Percentiles rank a stretch among this genome's conserved stretches.
These are phyloP conservation scores for Pichiaceae sp. DNA, from an alignment of 1,139 yeast genomes.

Conservation along the genomic window DNA sequence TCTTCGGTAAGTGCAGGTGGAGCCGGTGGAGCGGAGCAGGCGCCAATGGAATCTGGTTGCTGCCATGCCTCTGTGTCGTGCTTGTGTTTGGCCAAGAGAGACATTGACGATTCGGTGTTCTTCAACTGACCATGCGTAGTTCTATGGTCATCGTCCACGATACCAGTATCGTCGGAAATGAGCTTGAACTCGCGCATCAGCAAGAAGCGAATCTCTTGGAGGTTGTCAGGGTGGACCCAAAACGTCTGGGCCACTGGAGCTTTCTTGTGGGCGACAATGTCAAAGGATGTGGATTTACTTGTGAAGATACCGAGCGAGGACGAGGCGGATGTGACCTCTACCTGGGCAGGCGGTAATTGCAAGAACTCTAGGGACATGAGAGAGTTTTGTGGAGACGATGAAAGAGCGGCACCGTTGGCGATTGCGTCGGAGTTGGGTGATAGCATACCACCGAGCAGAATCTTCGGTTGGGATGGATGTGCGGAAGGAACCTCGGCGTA, in stretches of 20 bases:
- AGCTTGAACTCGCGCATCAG: conserved; percentile 24
- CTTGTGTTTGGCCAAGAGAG: conserved; percentile 7
- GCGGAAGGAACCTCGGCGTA: conserved; percentile 6
- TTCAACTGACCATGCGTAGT: conserved; percentile 12
- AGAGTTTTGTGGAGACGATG: conserved; percentile 1
- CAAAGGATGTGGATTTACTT: conserved; percentile 25
- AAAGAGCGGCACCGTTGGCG: not conserved
- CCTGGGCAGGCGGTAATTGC: conserved; percentile 2
- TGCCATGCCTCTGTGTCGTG: conserved; percentile 6
- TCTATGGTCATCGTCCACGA: conserved; percentile 10
- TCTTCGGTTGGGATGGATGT: not conserved
- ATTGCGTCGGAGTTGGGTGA: not conserved
- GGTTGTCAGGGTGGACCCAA: conserved; percentile 36
- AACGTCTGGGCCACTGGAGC: conserved; percentile 27
- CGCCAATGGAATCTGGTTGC: not conserved
- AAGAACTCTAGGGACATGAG: not conserved
- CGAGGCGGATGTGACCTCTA: not conserved
- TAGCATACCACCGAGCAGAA: not conserved
- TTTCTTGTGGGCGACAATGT: conserved; percentile 24
- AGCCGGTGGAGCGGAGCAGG: conserved; percentile 2
- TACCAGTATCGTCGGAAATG: conserved; percentile 21
- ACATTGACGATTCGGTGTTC: conserved; percentile 18
- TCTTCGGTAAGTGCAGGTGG: conserved; percentile 1
- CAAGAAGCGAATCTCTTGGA: conserved; percentile 33
- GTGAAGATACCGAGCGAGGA: conserved; percentile 1